These are phyloP conservation scores for Mycena citricolor DNA, from an alignment of 1,284 basidiomycete species.

Conservation along the genomic window DNA sequence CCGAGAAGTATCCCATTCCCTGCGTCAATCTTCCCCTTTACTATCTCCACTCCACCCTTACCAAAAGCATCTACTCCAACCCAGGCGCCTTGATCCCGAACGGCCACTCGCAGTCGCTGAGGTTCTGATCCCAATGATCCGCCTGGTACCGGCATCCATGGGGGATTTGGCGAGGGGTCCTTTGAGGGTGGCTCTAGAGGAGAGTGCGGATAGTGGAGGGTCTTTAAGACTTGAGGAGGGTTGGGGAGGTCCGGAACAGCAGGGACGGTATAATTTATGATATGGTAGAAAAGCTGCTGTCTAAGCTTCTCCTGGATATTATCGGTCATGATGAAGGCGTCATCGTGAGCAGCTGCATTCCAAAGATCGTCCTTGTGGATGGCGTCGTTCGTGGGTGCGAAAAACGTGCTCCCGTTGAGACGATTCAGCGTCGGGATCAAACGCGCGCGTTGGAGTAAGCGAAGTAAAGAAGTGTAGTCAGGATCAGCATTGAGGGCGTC, in stretches of 20 bases:
- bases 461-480: conserved; percentile 80
- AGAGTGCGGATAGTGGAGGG: conserved; percentile 70
- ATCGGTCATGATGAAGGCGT: conserved; percentile 48
- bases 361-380: conserved; percentile 62
- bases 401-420: conserved; percentile 82
- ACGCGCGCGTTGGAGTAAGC: conserved; percentile 81
- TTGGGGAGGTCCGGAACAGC: conserved; percentile 43
- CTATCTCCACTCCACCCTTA: conserved; percentile 60
- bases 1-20: conserved; percentile 81
- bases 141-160: conserved; percentile 82
- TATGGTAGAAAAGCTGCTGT: conserved; percentile 93
- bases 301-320: conserved; percentile 85
- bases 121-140: conserved; percentile 82
- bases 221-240: conserved; percentile 49
- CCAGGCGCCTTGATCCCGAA: conserved; percentile 48
- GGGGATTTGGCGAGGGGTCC: conserved; percentile 73
- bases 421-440: conserved; percentile 91
- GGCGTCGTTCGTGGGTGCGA: conserved; percentile 94
- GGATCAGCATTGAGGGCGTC: conserved; percentile 76
- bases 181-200: conserved; percentile 53
- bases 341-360: conserved; percentile 43
- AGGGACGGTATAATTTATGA: conserved; percentile 82
- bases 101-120: conserved; percentile 74
- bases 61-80: conserved; percentile 77
- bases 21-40: conserved; percentile 56